These are phyloP conservation scores for Barnettozyma californica DNA, from an alignment of 805 yeast genomes.

Conservation along the genomic window DNA sequence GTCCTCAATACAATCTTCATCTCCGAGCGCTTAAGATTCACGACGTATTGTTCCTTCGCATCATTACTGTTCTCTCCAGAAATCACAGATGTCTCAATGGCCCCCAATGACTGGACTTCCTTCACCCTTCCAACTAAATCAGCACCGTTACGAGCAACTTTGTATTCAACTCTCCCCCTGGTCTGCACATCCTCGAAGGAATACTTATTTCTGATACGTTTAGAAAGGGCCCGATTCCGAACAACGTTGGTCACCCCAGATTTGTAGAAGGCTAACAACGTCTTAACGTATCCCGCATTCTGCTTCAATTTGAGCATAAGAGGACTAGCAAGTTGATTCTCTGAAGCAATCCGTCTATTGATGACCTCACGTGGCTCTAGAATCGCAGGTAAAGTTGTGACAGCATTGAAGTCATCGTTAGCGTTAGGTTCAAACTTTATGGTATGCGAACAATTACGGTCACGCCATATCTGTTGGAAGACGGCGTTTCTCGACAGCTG, in stretches of 20 bases:
- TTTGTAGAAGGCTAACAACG: constrained; percentile 47
- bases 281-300: constrained; percentile 39
- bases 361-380: constrained; percentile 10
- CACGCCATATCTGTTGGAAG: constrained; percentile 4
- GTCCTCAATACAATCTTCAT: constrained; percentile 42
- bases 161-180: constrained; percentile 6
- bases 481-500: constrained; percentile 1
- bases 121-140: constrained; percentile 33
- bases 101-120: constrained; percentile 30
- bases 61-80: constrained; percentile 3
- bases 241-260: constrained; percentile 54
- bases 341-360: constrained; percentile 23
- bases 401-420: constrained; percentile 8
- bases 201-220: constrained; percentile 23
- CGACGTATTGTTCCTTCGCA: constrained; percentile 15
- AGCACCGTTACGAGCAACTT: constrained; percentile 17
- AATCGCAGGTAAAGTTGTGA: constrained; percentile 4
- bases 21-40: constrained; percentile 40
- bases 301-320: constrained; percentile 30
- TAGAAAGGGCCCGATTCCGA: constrained; percentile 34
- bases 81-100: constrained; percentile 13
- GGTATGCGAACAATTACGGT: not conserved
- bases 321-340: constrained; percentile 15
- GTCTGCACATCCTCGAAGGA: constrained; percentile 23
- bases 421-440: not conserved